phyloP scores from a whole-genome alignment of 805 yeast species.

The Scheffersomyces coipomensis region DNA sequence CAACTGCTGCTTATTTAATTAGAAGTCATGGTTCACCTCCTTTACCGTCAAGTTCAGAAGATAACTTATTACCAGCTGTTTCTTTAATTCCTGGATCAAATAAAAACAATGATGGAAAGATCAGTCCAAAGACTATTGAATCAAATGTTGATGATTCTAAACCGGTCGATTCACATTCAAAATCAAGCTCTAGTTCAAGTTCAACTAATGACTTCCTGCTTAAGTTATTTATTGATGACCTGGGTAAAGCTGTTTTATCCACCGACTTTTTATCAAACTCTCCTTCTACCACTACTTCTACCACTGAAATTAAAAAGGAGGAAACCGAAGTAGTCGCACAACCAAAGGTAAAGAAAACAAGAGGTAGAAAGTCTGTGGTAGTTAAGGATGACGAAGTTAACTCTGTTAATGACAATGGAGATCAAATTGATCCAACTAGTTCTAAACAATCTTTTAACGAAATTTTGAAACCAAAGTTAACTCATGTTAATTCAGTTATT shows the following conservation, averaged over 20 bases:
- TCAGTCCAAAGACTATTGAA: too few species aligned
- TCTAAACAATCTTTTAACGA: too few species aligned
- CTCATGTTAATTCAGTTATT: constrained; percentile 25
- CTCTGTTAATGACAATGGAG: not conserved
- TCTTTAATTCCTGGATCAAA: constrained; percentile 1
- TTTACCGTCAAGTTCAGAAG: not conserved
- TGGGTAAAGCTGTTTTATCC: constrained; percentile 40
- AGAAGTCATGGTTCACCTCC: not conserved
- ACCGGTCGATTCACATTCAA: not conserved
- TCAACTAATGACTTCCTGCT: constrained; percentile 24
- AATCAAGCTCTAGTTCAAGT: not conserved
- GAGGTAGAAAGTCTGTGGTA: not conserved
- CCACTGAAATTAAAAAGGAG: not conserved
- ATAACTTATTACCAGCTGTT: constrained; percentile 9
- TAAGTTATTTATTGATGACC: constrained; percentile 37
- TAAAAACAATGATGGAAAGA: not conserved
- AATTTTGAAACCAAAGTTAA: constrained; percentile 14
- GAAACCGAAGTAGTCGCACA: not conserved
- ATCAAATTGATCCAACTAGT: not conserved
- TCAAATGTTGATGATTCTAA: not conserved
- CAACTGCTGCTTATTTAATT: not conserved
- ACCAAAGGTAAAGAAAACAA: not conserved
- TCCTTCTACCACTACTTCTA: not conserved
- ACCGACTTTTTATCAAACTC: constrained; percentile 15
- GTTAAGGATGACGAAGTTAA: not conserved